Evolutionary conservation across 306 rosid genomes (phyloP).

Genomic region (Citrullus amarus): DNA sequence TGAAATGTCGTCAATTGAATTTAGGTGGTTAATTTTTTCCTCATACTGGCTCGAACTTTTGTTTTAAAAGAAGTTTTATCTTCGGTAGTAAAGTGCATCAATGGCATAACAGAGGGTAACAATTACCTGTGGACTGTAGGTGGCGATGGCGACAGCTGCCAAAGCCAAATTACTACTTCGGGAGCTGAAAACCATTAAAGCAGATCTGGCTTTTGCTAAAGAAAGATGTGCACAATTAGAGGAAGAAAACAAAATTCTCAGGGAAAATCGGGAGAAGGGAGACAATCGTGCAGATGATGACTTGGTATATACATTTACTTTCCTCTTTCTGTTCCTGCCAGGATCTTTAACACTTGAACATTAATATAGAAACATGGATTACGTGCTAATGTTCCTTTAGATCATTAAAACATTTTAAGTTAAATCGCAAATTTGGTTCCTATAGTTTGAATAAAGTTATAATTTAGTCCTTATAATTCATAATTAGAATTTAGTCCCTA

Average conservation of each 20-base stretch:
- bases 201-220: conserved; percentile 84
- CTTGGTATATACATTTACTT: conserved; percentile 52
- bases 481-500: too few species aligned
- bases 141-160: conserved; percentile 98
- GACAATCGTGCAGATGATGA: conserved; percentile 67
- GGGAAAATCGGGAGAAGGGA: conserved; percentile 75
- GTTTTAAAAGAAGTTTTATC: background rate
- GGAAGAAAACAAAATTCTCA: conserved; percentile 77
- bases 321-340: background rate
- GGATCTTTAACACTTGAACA: background rate
- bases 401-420: background rate
- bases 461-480: too few species aligned
- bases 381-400: background rate
- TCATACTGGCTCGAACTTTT: background rate
- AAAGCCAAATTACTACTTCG: conserved; percentile 90
- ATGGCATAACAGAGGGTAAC: background rate
- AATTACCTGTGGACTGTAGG: conserved; percentile 30
- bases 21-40: background rate
- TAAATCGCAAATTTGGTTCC: too few species aligned
- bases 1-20: background rate
- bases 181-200: conserved; percentile 88
- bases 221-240: conserved; percentile 87
- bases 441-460: too few species aligned
- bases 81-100: conserved; percentile 11
- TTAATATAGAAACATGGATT: background rate